These are phyloP conservation scores for Umbelopsis vinacea DNA, from an alignment of 192 early-diverging fungal species.

Conservation along the genomic window DNA sequence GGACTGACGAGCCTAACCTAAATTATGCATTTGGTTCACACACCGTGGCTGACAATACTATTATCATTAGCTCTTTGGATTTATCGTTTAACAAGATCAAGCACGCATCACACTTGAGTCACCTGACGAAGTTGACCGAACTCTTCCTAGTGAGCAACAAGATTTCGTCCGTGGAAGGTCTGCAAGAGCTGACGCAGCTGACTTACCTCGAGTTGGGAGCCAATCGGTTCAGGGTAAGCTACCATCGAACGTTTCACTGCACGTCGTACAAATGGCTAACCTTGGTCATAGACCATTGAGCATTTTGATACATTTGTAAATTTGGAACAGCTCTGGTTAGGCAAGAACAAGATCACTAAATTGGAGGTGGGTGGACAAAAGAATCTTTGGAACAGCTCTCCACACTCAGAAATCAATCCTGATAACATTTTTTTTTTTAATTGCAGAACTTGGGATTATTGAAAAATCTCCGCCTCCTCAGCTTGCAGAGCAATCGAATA, in stretches of 20 bases:
- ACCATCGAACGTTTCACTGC: background rate
- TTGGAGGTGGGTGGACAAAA: conserved; percentile 57
- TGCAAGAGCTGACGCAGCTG: conserved; percentile 66
- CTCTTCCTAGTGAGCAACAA: conserved; percentile 96
- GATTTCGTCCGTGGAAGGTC: conserved; percentile 80
- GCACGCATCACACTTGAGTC: conserved; percentile 68
- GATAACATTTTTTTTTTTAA: background rate
- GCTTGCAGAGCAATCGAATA: conserved; percentile 90
- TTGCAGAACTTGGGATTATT: conserved; percentile 63
- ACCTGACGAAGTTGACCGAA: conserved; percentile 65
- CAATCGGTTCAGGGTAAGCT: conserved; percentile 83
- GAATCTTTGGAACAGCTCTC: too few relatives aligned
- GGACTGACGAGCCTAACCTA: background rate
- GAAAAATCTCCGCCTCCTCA: conserved; percentile 68
- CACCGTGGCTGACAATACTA: too few relatives aligned
- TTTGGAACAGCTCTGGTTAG: conserved; percentile 91
- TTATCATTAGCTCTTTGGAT: conserved; percentile 61
- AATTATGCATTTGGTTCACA: too few relatives aligned
- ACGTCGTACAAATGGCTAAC: conserved; percentile 7
- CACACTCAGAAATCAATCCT: background rate
- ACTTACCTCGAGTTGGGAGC: conserved; percentile 93
- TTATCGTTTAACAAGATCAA: conserved; percentile 97
- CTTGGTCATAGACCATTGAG: conserved; percentile 67
- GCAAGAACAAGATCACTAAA: conserved; percentile 95
- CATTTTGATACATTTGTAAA: conserved; percentile 79